phyloP scores from a whole-genome alignment of 306 rosid species.

The Vachellia collinsii region DNA sequence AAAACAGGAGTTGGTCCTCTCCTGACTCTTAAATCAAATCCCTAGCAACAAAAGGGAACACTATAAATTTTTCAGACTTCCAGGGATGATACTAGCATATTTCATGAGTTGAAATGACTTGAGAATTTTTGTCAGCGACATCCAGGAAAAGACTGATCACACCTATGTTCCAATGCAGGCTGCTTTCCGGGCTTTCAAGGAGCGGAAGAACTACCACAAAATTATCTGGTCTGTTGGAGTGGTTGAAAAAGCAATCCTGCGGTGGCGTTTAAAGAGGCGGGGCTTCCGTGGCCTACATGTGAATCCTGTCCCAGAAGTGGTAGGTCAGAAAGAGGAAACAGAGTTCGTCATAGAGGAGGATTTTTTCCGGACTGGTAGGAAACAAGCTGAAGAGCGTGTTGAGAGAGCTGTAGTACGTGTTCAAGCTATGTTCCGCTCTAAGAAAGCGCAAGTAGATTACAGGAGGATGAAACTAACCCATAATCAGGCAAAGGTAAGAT shows the following conservation, averaged over 20 bases:
- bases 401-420: constrained; percentile 79
- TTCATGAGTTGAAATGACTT: neutral
- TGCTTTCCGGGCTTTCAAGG: constrained; percentile 78
- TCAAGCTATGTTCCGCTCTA: constrained; percentile 92
- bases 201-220: constrained; percentile 77
- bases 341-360: constrained; percentile 69
- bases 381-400: constrained; percentile 83
- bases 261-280: constrained; percentile 90
- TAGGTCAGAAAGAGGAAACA: constrained; percentile 45
- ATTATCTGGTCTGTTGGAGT: constrained; percentile 90
- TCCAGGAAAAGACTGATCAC: constrained; percentile 30
- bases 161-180: constrained; percentile 60
- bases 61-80: neutral
- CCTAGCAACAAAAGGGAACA: too few species aligned
- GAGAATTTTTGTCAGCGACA: neutral
- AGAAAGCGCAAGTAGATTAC: constrained; percentile 91
- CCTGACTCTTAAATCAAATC: too few species aligned
- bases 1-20: neutral
- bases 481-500: constrained; percentile 66
- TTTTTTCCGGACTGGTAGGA: constrained; percentile 70
- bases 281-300: constrained; percentile 90
- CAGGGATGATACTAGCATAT: constrained; percentile 2
- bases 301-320: constrained; percentile 39
- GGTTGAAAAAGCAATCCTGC: constrained; percentile 85
- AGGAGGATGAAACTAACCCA: constrained; percentile 83